Conservation (phyloP, 208 protist species). For the Trypanosoma boissoni region DNA sequence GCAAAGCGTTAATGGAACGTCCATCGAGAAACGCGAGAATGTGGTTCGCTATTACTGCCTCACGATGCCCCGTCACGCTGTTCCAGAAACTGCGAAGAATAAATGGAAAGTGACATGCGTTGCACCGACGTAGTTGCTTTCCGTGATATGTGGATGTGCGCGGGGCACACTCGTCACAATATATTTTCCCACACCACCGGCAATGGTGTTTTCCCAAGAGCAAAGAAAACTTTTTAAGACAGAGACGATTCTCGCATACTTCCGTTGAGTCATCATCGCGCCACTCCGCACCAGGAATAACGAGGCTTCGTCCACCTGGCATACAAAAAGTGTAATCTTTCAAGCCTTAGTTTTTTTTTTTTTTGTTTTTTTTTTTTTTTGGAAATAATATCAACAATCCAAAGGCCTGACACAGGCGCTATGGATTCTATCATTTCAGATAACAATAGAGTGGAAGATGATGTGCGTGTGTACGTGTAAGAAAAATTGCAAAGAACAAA, state of each 20-base stretch:
- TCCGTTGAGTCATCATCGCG: slow-evolving; percentile 30
- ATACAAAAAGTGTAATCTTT: background rate
- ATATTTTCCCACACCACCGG: slow-evolving; percentile 75
- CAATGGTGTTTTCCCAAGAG: slow-evolving; percentile 66
- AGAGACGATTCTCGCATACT: slow-evolving; percentile 25
- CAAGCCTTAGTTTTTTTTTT: background rate
- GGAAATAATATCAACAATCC: no score
- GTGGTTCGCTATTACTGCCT: slow-evolving; percentile 30
- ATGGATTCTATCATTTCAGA: no score
- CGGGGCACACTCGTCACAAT: slow-evolving; percentile 67
- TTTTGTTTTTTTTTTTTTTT: background rate
- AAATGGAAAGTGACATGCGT: slow-evolving; percentile 49
- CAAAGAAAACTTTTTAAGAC: slow-evolving; percentile 30
- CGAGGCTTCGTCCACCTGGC: slow-evolving; percentile 13
- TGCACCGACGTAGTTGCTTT: slow-evolving; percentile 44
- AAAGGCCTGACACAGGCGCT: no score
- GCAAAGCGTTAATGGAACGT: slow-evolving; percentile 36
- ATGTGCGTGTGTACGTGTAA: background rate
- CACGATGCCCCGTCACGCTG: slow-evolving; percentile 20
- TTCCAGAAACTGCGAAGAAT: slow-evolving; percentile 54
- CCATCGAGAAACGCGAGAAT: slow-evolving; percentile 62
- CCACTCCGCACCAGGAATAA: slow-evolving; percentile 44
- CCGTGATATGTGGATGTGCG: slow-evolving; percentile 8
- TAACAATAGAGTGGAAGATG: no score
- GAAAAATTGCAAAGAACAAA: slow-evolving; percentile 19